Evolutionary conservation across 257 asterid species (phyloP).

Genomic region (Solanum corneliomulleri): DNA sequence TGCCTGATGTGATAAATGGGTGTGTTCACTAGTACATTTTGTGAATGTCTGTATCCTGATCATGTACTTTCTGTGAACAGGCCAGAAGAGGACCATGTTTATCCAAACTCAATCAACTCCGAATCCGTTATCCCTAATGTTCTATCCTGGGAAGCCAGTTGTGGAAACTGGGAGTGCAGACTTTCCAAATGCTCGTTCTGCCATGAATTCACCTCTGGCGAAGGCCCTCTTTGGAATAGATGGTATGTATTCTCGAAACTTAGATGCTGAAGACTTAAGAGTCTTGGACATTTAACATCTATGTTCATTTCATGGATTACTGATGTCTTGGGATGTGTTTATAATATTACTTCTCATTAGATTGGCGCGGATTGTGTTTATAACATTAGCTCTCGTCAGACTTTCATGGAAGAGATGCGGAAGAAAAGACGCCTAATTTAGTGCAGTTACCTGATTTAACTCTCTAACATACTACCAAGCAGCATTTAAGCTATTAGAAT

Average conservation of each 20-base stretch:
- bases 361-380: neutral
- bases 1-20: neutral
- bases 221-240: slow-evolving; percentile 76
- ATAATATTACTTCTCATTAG: neutral
- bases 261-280: neutral
- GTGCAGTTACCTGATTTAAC: neutral
- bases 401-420: neutral
- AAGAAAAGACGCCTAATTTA: neutral
- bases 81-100: slow-evolving; percentile 91
- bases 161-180: slow-evolving; percentile 81
- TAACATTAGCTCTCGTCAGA: neutral
- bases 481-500: neutral
- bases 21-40: neutral
- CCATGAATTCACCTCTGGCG: slow-evolving; percentile 87
- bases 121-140: slow-evolving; percentile 89
- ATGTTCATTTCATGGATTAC: neutral
- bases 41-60: neutral
- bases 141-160: slow-evolving; percentile 91
- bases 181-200: slow-evolving; percentile 88
- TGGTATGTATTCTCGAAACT: slow-evolving; percentile 22
- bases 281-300: neutral
- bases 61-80: slow-evolving; percentile 29
- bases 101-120: slow-evolving; percentile 95
- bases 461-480: neutral
- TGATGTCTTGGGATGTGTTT: neutral